phyloP scores from a whole-genome alignment of 140 eudicot genomes.

The Anethum foeniculum region DNA sequence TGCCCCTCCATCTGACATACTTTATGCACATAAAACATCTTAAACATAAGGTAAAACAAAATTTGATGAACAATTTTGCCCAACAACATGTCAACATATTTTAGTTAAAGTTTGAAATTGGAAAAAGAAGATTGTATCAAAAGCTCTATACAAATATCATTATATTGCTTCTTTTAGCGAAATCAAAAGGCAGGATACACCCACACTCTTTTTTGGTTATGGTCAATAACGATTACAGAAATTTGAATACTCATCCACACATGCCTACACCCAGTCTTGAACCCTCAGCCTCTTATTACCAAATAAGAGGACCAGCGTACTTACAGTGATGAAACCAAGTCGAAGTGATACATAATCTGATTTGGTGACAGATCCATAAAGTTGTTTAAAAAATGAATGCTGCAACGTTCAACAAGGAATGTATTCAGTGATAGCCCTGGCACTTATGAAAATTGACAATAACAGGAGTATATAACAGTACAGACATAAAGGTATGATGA shows the following conservation, averaged over 20 bases:
- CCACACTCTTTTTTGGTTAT: not conserved
- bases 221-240: not conserved
- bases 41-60: not conserved
- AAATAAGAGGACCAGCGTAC: not conserved
- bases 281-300: not conserved
- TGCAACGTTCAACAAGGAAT: constrained; percentile 26
- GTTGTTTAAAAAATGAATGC: constrained; percentile 76
- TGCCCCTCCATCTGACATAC: not conserved
- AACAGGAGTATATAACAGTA: too few species aligned
- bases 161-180: not conserved
- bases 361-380: constrained; percentile 78
- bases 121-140: not conserved
- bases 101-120: not conserved
- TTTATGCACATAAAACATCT: not conserved
- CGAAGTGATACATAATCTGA: constrained; percentile 75
- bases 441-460: not conserved
- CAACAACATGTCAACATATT: not conserved
- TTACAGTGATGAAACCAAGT: constrained; percentile 72
- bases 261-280: not conserved
- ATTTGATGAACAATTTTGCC: not conserved
- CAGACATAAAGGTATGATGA: not conserved
- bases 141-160: not conserved
- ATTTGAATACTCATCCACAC: not conserved
- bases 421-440: not conserved
- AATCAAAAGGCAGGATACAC: not conserved